These are phyloP conservation scores for Pseudocercospora macadamiae DNA, from an alignment of 2,329 filamentous ascomycete species.

Conservation along the genomic window DNA sequence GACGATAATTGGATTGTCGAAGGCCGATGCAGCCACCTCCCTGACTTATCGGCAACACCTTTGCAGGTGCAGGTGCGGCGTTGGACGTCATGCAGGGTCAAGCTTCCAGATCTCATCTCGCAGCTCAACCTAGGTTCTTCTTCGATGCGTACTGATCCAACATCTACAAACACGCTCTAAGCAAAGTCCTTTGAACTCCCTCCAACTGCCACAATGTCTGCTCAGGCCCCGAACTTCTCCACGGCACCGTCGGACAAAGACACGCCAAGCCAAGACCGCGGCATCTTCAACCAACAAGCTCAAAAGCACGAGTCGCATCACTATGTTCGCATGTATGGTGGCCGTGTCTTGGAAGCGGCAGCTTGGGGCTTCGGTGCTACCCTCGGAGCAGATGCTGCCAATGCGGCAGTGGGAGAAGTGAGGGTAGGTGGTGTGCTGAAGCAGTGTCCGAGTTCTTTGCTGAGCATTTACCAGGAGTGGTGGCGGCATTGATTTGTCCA, in stretches of 20 bases:
- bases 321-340: conserved; percentile 36
- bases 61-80: too few relatives aligned
- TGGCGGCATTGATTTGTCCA: conserved; percentile 19
- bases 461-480: conserved; percentile 16
- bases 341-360: conserved; percentile 30
- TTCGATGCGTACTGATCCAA: too few relatives aligned
- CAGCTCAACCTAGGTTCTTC: too few relatives aligned
- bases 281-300: conserved; percentile 33
- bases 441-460: background rate
- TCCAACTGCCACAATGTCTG: conserved; percentile 24
- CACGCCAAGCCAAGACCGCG: conserved; percentile 33
- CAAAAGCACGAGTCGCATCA: conserved; percentile 35
- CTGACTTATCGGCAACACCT: too few relatives aligned
- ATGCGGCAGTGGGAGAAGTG: conserved; percentile 35
- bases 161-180: background rate
- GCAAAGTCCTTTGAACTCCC: too few relatives aligned
- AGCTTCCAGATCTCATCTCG: too few relatives aligned
- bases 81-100: too few relatives aligned
- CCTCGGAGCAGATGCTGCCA: conserved; percentile 35
- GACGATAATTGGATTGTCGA: too few relatives aligned
- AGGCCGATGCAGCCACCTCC: too few relatives aligned
- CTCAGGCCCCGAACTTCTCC: conserved; percentile 23
- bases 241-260: conserved; percentile 32
- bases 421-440: conserved; percentile 23
- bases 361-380: conserved; percentile 36